Percentiles rank a stretch among this genome's conserved stretches.
Evolutionary conservation across 768 basidiomycete genomes (phyloP).

Genomic region (Rhodotorula diobovata): DNA sequence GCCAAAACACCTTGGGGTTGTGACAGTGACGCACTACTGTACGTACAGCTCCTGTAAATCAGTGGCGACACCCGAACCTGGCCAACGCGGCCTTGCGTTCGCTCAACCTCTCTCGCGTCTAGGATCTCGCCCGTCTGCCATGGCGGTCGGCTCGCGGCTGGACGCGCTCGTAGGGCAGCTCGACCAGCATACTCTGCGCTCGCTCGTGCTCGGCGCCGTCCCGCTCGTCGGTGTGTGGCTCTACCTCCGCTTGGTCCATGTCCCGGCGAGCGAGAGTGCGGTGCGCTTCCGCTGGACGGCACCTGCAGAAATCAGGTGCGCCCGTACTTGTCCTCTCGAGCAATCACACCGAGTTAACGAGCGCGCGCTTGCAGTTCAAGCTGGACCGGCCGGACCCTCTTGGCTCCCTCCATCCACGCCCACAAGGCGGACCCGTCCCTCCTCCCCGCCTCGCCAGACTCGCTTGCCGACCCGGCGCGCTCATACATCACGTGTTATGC

Average conservation of each 20-base stretch:
- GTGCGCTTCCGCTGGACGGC: constrained; percentile 60
- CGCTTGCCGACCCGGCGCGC: constrained; percentile 48
- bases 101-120: no score
- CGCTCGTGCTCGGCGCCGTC: not conserved
- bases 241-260: constrained; percentile 13
- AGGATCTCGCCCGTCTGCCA: not conserved
- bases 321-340: not conserved
- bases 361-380: constrained; percentile 52
- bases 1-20: constrained; percentile 30
- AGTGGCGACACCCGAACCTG: no score
- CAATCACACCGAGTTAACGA: not conserved
- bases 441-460: not conserved
- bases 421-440: constrained; percentile 54
- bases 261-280: constrained; percentile 46
- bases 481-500: constrained; percentile 86
- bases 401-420: constrained; percentile 60
- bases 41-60: not conserved
- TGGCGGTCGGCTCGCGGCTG: constrained; percentile 13
- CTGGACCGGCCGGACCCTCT: constrained; percentile 58
- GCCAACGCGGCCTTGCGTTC: no score
- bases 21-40: accelerated
- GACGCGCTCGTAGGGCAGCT: constrained; percentile 7
- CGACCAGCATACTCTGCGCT: not conserved
- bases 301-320: constrained; percentile 55
- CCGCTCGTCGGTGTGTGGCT: constrained; percentile 7